phyloP scores from a whole-genome alignment of 225 moss, liverwort and hornwort species.

The Takakia lepidozioides region DNA sequence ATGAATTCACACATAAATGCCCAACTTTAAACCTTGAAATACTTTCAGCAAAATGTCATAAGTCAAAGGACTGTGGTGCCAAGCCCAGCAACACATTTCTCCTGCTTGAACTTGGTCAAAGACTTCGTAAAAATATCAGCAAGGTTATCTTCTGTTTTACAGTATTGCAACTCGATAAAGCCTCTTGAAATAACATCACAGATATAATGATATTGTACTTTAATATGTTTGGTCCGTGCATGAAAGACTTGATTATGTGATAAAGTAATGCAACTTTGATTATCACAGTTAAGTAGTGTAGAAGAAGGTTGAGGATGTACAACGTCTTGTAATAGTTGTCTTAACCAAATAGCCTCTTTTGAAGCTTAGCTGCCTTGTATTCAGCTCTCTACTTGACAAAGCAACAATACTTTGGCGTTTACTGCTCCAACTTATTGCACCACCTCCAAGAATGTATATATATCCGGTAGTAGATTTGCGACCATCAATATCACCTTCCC shows the following conservation, averaged over 20 bases:
- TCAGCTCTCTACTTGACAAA: neutral
- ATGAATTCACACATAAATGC: neutral
- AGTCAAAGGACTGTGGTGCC: neutral
- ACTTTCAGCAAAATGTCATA: neutral
- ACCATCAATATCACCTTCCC: neutral
- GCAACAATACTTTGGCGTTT: neutral
- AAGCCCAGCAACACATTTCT: too few species aligned
- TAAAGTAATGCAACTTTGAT: neutral
- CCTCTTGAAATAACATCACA: neutral
- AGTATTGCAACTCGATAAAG: neutral
- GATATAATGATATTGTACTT: too few species aligned
- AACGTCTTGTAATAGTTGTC: neutral
- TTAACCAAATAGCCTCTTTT: too few species aligned
- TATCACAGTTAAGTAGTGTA: neutral
- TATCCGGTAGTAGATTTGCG: neutral
- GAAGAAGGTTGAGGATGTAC: neutral
- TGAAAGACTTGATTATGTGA: neutral
- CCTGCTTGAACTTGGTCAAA: too few species aligned
- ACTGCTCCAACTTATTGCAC: neutral
- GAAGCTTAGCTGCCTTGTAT: neutral
- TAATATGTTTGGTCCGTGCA: conserved; percentile 2
- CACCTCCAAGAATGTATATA: neutral
- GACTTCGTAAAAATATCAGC: conserved; percentile 4
- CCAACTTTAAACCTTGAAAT: neutral
- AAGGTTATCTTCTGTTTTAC: neutral